phyloP scores from a whole-genome alignment of 129 eudicot species.

The Calendula officinalis region DNA sequence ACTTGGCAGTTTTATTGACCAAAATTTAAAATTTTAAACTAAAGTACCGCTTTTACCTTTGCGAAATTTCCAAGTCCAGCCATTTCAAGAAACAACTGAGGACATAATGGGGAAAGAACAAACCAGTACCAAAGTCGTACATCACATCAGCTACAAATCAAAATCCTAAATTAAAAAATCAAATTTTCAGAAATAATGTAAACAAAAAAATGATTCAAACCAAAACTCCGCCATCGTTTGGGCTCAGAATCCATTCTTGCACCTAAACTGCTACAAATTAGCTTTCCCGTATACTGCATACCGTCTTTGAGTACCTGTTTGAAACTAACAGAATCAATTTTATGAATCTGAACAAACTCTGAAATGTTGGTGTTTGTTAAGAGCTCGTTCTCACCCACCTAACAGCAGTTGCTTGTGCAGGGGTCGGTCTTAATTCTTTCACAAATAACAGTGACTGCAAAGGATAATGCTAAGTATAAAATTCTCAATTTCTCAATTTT shows the following conservation, averaged over 20 bases:
- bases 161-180: not conserved
- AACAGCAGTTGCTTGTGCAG: slow-evolving; percentile 96
- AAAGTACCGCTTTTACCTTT: slow-evolving; percentile 27
- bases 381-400: slow-evolving; percentile 75
- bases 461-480: slow-evolving; percentile 16
- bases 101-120: slow-evolving; percentile 39
- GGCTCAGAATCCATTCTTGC: slow-evolving; percentile 99
- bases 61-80: slow-evolving; percentile 48
- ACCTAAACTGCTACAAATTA: slow-evolving; percentile 94
- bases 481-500: not conserved
- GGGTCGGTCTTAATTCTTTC: slow-evolving; percentile 95
- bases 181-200: not conserved
- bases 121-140: slow-evolving; percentile 84
- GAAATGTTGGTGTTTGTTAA: slow-evolving; percentile 1
- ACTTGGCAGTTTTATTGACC: too few species aligned
- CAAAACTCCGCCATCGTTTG: slow-evolving; percentile 88
- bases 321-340: slow-evolving; percentile 16
- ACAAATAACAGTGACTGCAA: slow-evolving; percentile 94
- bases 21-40: not conserved
- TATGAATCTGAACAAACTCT: too few species aligned
- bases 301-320: slow-evolving; percentile 87
- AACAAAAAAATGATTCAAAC: slow-evolving; percentile 36
- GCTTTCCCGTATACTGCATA: slow-evolving; percentile 93
- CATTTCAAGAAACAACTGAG: slow-evolving; percentile 40
- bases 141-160: slow-evolving; percentile 79